A percentile compares a stretch with the other conserved stretches of the same genome.
Conservation (phyloP, 352 stramenopile genomes). For the Phytophthora podocarpi region DNA sequence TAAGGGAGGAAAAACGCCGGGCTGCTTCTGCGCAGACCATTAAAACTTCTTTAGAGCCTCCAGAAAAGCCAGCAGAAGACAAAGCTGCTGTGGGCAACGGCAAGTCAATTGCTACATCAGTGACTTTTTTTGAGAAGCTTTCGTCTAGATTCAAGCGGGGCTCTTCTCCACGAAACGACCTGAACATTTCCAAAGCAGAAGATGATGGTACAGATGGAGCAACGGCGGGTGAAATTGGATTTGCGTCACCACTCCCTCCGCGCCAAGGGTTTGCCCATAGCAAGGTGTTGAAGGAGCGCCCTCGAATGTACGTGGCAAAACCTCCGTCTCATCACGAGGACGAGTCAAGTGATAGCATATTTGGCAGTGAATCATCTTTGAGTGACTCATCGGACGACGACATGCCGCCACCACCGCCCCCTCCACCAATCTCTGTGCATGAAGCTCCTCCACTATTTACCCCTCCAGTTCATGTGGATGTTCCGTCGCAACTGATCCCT, state of each 20-base stretch:
- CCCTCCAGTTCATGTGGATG: conserved; percentile 17
- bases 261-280: conserved; percentile 29
- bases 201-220: conserved; percentile 25
- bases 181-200: conserved; percentile 28
- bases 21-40: conserved; percentile 40
- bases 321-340: conserved; percentile 68
- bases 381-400: conserved; percentile 54
- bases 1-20: conserved; percentile 41
- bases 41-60: conserved; percentile 28
- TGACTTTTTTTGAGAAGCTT: conserved; percentile 87
- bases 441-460: conserved; percentile 10
- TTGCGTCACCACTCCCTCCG: conserved; percentile 32
- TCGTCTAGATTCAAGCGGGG: conserved; percentile 81
- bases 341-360: conserved; percentile 89
- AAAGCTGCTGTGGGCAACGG: conserved; percentile 25
- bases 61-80: conserved; percentile 41
- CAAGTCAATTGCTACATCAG: conserved; percentile 46
- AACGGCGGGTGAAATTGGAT: conserved; percentile 15
- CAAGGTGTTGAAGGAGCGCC: conserved; percentile 67
- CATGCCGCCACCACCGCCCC: conserved; percentile 54
- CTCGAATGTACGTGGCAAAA: conserved; percentile 82
- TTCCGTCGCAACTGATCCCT: conserved; percentile 36
- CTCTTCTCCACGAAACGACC: conserved; percentile 51
- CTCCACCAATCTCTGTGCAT: conserved; percentile 34
- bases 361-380: conserved; percentile 74